phyloP scores from a whole-genome alignment of 2,329 filamentous ascomycete genomes.

The Colletotrichum zoysiae region DNA sequence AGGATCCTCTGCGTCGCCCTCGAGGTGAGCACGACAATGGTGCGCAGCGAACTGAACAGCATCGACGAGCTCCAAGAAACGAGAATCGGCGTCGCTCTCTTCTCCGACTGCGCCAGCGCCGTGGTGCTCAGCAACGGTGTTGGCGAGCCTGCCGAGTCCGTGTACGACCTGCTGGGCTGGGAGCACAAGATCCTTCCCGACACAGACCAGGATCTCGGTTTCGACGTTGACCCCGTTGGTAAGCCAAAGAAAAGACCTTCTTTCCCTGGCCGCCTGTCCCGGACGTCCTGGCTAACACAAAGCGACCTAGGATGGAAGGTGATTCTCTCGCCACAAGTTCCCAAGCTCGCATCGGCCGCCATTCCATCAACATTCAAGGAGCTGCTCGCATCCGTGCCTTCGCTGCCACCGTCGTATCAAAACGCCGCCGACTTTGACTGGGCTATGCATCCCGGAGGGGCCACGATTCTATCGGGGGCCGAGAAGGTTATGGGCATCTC shows the following conservation, averaged over 20 bases:
- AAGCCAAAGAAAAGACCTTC: conserved; percentile 42
- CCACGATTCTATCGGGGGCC: conserved; percentile 74
- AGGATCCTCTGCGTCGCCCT: conserved; percentile 74
- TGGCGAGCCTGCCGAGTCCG: conserved; percentile 57
- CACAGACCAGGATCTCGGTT: conserved; percentile 73
- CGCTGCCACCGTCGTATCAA: conserved; percentile 59
- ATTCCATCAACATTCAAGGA: conserved; percentile 67
- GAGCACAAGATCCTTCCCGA: conserved; percentile 72
- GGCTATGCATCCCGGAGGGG: conserved; percentile 79
- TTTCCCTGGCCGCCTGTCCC: not conserved
- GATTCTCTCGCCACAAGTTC: conserved; percentile 71
- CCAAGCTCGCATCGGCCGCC: conserved; percentile 64
- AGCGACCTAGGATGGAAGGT: conserved; percentile 71
- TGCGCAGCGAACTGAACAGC: conserved; percentile 74
- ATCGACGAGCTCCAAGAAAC: conserved; percentile 70
- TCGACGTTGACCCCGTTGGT: conserved; percentile 74
- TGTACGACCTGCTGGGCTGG: conserved; percentile 75
- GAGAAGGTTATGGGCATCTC: conserved; percentile 69
- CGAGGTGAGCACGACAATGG: conserved; percentile 71
- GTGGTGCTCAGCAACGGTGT: conserved; percentile 74
- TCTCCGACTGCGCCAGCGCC: conserved; percentile 79
- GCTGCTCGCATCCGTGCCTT: conserved; percentile 62
- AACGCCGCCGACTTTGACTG: conserved; percentile 74
- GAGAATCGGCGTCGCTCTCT: conserved; percentile 74
- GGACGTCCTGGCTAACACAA: conserved; percentile 38